Evolutionary conservation across 805 yeast genomes (phyloP).

Genomic region (Allodekkera sacchari): DNA sequence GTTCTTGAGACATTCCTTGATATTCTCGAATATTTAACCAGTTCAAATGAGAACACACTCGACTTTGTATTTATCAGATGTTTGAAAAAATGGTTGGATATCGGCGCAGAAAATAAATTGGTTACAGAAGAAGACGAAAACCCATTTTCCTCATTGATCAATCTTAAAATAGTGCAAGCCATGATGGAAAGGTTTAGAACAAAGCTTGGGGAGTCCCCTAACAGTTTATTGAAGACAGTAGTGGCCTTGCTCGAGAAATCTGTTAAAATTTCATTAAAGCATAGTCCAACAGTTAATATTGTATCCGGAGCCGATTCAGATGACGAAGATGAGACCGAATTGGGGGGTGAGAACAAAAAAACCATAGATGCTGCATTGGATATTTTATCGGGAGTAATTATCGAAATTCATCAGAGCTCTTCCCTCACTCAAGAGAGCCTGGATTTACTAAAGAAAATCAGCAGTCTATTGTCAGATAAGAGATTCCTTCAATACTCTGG

Average conservation of each 20-base stretch:
- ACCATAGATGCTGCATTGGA: conserved; percentile 29
- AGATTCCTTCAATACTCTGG: conserved; percentile 4
- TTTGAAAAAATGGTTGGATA: conserved; percentile 53
- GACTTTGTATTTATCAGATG: conserved; percentile 40
- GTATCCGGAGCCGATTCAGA: conserved; percentile 27
- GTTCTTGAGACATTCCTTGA: conserved; percentile 7
- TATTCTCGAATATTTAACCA: conserved; percentile 25
- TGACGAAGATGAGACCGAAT: conserved; percentile 28
- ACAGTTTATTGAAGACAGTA: conserved; percentile 7
- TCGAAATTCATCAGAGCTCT: conserved; percentile 10
- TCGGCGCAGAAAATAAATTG: conserved; percentile 6
- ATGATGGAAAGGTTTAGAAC: conserved; percentile 52
- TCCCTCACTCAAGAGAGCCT: conserved; percentile 6
- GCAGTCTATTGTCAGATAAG: background rate
- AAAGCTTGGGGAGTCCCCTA: conserved; percentile 37
- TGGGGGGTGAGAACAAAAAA: conserved; percentile 22
- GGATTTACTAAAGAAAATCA: conserved; percentile 9
- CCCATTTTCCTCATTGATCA: conserved; percentile 49
- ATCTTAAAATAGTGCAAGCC: conserved; percentile 56
- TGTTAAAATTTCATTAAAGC: no score
- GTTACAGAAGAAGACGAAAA: conserved; percentile 26
- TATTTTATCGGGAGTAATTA: conserved; percentile 28
- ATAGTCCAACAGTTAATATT: background rate
- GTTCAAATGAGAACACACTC: conserved; percentile 39
- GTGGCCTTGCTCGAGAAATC: background rate